A percentile compares a stretch with the other conserved stretches of the same genome.
Conservation (phyloP, 164 flowering plant species). For the Echeveria elegans region DNA sequence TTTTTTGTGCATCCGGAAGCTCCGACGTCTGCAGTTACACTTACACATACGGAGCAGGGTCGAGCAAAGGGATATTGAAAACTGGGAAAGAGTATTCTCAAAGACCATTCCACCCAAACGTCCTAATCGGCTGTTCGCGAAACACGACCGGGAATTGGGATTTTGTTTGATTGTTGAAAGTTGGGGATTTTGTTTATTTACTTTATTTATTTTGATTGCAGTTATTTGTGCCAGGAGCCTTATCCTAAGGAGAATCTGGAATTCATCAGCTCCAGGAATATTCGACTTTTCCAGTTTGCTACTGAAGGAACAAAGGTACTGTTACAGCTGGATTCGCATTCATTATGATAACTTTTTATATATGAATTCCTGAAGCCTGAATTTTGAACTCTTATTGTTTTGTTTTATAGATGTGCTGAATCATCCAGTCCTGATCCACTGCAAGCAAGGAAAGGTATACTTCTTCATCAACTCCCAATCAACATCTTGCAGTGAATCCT, state of each 20-base stretch:
- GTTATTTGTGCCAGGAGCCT: conserved; percentile 70
- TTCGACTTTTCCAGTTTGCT: conserved; percentile 49
- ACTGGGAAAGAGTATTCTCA: no score
- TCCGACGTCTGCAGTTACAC: no score
- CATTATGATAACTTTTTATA: background rate
- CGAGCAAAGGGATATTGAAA: no score
- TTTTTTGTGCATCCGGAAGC: no score
- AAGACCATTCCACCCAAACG: no score
- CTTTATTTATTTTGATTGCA: conserved; percentile 18
- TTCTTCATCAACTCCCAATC: background rate
- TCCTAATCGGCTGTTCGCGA: no score
- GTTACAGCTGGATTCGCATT: background rate
- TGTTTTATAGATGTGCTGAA: conserved; percentile 58
- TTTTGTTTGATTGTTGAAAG: background rate
- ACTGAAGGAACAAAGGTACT: conserved; percentile 57
- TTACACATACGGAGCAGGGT: no score
- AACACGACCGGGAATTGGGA: no score
- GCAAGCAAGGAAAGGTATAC: conserved; percentile 74
- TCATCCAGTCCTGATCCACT: conserved; percentile 69
- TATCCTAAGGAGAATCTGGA: conserved; percentile 49
- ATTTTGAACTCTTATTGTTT: background rate
- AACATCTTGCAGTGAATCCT: background rate
- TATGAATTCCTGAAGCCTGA: background rate
- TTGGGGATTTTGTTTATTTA: conserved; percentile 10
- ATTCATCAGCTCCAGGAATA: conserved; percentile 37